Conservation (phyloP, 208 protist species). For the Zelonia costaricensis region DNA sequence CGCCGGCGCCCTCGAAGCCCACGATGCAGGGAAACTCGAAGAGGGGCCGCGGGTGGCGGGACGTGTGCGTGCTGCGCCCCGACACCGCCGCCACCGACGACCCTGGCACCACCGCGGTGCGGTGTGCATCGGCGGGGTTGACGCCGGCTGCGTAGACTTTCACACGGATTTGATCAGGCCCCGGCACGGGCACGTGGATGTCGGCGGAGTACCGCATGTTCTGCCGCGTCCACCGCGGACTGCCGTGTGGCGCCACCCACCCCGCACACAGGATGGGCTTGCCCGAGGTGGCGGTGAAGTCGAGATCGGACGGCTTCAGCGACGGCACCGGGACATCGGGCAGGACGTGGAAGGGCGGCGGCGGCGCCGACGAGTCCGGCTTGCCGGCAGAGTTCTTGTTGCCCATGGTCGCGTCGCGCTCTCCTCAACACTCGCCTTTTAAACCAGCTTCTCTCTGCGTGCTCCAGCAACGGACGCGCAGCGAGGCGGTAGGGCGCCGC, state of each 20-base stretch:
- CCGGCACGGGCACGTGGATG: conserved; percentile 46
- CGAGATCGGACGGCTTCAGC: conserved; percentile 25
- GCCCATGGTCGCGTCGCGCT: conserved; percentile 19
- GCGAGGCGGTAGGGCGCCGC: neutral
- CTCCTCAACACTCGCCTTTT: neutral
- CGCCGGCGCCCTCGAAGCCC: conserved; percentile 64
- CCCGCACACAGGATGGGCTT: conserved; percentile 40
- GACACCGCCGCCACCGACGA: neutral
- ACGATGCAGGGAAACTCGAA: conserved; percentile 63
- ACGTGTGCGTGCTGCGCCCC: neutral
- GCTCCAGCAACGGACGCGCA: neutral
- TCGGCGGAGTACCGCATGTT: conserved; percentile 38
- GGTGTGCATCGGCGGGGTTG: conserved; percentile 59
- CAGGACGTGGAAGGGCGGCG: conserved; percentile 17
- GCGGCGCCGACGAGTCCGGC: neutral
- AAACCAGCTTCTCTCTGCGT: neutral
- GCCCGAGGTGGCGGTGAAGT: conserved; percentile 22
- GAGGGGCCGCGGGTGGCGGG: conserved; percentile 20
- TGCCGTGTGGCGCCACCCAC: conserved; percentile 26
- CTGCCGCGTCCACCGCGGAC: conserved; percentile 26
- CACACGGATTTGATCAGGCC: conserved; percentile 53
- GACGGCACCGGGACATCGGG: conserved; percentile 17
- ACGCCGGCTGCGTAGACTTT: conserved; percentile 70
- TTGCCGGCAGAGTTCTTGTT: conserved; percentile 14
- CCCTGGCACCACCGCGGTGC: conserved; percentile 18